Percentiles rank a stretch among this genome's conserved stretches.
Conservation (phyloP, 2,329 filamentous ascomycete species). For the Fusarium equiseti region DNA sequence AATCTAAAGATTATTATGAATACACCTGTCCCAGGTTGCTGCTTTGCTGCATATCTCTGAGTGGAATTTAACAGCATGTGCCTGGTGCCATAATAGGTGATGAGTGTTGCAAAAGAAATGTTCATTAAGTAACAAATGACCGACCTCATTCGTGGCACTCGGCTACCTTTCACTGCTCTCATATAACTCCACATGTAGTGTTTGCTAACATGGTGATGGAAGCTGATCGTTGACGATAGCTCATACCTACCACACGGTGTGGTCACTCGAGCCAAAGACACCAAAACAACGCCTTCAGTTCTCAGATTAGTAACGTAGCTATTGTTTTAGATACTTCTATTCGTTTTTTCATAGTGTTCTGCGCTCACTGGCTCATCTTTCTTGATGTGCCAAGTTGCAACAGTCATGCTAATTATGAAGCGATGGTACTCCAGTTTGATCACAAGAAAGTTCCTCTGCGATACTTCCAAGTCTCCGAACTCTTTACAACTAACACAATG, state of each 20-base stretch:
- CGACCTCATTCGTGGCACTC: not conserved
- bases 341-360: not conserved
- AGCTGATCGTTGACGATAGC: not conserved
- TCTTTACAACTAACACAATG: not conserved
- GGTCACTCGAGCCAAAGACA: not conserved
- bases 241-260: not conserved
- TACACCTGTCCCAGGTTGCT: not conserved
- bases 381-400: not conserved
- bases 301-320: not conserved
- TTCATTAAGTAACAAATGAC: too few species aligned
- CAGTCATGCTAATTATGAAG: fast-evolving
- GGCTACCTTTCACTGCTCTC: not conserved
- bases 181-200: not conserved
- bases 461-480: not conserved
- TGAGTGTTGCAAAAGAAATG: not conserved
- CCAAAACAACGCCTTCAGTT: not conserved
- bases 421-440: not conserved
- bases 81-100: not conserved
- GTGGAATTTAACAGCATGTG: not conserved
- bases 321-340: not conserved
- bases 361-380: not conserved
- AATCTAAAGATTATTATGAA: not conserved
- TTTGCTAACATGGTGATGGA: not conserved
- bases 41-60: not conserved
- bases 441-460: not conserved